Evolutionary conservation across 345 rosid species (phyloP).

Genomic region (Gossypium sturtianum): DNA sequence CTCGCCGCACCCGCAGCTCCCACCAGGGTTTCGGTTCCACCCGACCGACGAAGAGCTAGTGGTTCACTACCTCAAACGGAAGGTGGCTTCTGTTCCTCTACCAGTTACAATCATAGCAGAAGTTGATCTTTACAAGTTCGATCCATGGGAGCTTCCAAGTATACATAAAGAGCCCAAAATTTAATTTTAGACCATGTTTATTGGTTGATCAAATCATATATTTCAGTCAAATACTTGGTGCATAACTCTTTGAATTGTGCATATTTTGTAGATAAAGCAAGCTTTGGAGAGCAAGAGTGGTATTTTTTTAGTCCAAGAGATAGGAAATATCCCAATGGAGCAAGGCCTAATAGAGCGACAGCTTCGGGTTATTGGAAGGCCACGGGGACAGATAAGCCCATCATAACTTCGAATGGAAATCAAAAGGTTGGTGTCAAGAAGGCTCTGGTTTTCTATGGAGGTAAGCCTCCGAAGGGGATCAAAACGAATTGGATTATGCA

Average conservation of each 20-base stretch:
- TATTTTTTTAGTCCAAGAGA: slow-evolving; percentile 69
- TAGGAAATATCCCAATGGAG: slow-evolving; percentile 65
- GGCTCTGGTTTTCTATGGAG: slow-evolving; percentile 67
- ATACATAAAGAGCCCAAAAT: background rate
- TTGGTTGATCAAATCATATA: background rate
- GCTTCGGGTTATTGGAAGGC: slow-evolving; percentile 78
- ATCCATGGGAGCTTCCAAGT: slow-evolving; percentile 80
- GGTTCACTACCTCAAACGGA: slow-evolving; percentile 64
- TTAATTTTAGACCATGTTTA: background rate
- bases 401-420: slow-evolving; percentile 40
- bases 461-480: slow-evolving; percentile 65
- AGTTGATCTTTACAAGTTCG: slow-evolving; percentile 67
- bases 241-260: background rate
- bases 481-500: slow-evolving; percentile 80
- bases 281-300: slow-evolving; percentile 79
- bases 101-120: slow-evolving; percentile 66
- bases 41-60: slow-evolving; percentile 70
- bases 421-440: slow-evolving; percentile 65
- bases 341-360: slow-evolving; percentile 65
- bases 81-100: slow-evolving; percentile 50
- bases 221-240: background rate
- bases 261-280: slow-evolving; percentile 47
- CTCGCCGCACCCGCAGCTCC: slow-evolving; percentile 31
- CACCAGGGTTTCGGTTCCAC: slow-evolving; percentile 57
- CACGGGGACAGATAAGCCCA: slow-evolving; percentile 66